Conservation (phyloP, 495 filamentous ascomycete species). For the Poronia punctata region DNA sequence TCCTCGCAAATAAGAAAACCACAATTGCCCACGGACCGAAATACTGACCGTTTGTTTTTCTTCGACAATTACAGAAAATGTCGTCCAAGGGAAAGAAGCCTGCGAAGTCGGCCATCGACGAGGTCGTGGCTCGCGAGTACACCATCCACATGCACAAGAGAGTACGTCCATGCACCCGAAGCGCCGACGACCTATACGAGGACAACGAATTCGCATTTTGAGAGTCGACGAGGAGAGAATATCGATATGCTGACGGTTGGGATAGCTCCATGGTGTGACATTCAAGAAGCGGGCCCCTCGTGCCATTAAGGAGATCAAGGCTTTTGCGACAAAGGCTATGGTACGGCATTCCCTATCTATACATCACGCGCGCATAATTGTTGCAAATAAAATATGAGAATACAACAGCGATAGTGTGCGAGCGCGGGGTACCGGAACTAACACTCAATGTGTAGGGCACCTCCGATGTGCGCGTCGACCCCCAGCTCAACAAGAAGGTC, state of each 20-base stretch:
- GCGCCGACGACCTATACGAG: slow-evolving; percentile 23
- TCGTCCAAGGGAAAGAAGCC: slow-evolving; percentile 59
- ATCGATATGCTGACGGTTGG: slow-evolving; percentile 22
- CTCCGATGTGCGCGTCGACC: slow-evolving; percentile 94
- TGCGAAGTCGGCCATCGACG: slow-evolving; percentile 89
- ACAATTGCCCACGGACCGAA: not conserved
- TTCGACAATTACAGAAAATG: slow-evolving; percentile 52
- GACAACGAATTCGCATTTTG: not conserved
- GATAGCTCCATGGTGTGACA: slow-evolving; percentile 84
- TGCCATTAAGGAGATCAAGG: slow-evolving; percentile 98
- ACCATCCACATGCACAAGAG: slow-evolving; percentile 99
- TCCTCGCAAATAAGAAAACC: slow-evolving; percentile 2
- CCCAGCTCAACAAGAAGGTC: slow-evolving; percentile 99
- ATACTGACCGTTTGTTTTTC: slow-evolving; percentile 16
- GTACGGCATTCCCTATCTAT: slow-evolving; percentile 52
- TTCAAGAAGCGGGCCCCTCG: slow-evolving; percentile 99
- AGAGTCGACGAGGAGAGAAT: slow-evolving; percentile 1
- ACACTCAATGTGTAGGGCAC: slow-evolving; percentile 61
- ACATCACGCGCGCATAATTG: not conserved
- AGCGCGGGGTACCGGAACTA: slow-evolving; percentile 17
- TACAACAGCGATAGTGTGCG: slow-evolving; percentile 5
- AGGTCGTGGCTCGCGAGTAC: slow-evolving; percentile 99
- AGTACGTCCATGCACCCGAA: slow-evolving; percentile 59
- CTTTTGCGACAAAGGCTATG: slow-evolving; percentile 88
- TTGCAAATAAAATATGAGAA: no score